Conservation (phyloP, 306 rosid genomes). For the Prunus campanulata region DNA sequence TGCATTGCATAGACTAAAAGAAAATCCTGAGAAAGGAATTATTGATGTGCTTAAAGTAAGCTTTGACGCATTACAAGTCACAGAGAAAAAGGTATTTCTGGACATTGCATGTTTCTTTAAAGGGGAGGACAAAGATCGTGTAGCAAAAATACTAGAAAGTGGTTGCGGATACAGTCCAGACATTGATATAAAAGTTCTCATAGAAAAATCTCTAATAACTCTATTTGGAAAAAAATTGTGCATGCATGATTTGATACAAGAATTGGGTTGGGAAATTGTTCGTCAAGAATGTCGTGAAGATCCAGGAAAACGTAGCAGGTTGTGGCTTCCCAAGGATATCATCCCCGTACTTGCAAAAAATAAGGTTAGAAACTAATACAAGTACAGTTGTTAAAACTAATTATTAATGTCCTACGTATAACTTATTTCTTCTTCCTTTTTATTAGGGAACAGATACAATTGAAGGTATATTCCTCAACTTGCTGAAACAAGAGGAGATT, state of each 20-base stretch:
- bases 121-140: slow-evolving; percentile 5
- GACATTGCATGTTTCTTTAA: slow-evolving; percentile 27
- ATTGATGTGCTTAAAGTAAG: slow-evolving; percentile 7
- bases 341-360: neutral
- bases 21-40: neutral
- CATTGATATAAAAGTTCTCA: slow-evolving; percentile 9
- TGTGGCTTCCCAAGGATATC: slow-evolving; percentile 23
- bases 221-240: neutral
- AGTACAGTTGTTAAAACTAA: neutral
- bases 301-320: slow-evolving; percentile 8
- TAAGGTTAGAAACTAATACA: neutral
- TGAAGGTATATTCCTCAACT: slow-evolving; percentile 7
- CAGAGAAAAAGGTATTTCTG: slow-evolving; percentile 13
- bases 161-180: neutral
- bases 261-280: slow-evolving; percentile 22
- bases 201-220: slow-evolving; percentile 14
- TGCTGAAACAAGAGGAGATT: neutral
- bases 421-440: neutral
- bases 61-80: neutral
- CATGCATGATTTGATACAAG: slow-evolving; percentile 26
- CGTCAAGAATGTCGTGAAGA: neutral
- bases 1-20: slow-evolving; percentile 13
- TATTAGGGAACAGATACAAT: slow-evolving; percentile 5
- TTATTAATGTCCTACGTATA: neutral
- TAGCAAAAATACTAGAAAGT: slow-evolving; percentile 13